Evolutionary conservation across 2,329 filamentous ascomycete genomes (phyloP).

Genomic region (Simplicillium aogashimaense): DNA sequence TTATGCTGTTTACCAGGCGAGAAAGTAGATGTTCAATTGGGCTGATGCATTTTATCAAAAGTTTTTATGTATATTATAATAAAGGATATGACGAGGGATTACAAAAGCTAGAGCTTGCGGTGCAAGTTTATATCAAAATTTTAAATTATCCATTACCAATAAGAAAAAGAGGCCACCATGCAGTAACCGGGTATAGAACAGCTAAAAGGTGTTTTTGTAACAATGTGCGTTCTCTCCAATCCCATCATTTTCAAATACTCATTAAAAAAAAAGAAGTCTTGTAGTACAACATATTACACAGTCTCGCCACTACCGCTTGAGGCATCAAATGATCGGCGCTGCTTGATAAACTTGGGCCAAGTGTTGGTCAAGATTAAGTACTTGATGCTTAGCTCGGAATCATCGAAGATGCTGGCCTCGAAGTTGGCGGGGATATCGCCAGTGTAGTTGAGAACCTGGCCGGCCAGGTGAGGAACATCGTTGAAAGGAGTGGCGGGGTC

Average conservation of each 20-base stretch:
- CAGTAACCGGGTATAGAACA: not conserved
- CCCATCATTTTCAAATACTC: not conserved
- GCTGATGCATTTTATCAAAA: too few relatives aligned
- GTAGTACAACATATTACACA: constrained; percentile 1
- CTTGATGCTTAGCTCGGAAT: constrained; percentile 50
- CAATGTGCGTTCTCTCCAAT: not conserved
- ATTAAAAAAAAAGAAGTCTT: not conserved
- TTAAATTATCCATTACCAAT: not conserved
- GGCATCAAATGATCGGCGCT: constrained; percentile 19
- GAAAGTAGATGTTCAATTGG: not conserved
- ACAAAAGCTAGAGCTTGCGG: too few relatives aligned
- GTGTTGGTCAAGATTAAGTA: constrained; percentile 61
- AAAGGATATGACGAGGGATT: not conserved
- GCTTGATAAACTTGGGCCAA: constrained; percentile 50
- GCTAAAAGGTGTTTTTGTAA: not conserved
- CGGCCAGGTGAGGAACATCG: constrained; percentile 12
- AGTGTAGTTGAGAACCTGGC: constrained; percentile 19
- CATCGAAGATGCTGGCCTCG: constrained; percentile 45
- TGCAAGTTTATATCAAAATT: not conserved
- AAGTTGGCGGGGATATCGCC: constrained; percentile 43
- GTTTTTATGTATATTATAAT: not conserved
- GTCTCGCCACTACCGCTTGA: constrained; percentile 4
- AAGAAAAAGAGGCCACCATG: not conserved
- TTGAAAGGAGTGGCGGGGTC: constrained; percentile 36
- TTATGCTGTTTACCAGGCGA: not conserved